A percentile compares a stretch with the other conserved stretches of the same genome.
Evolutionary conservation across 176 grass and related monocot genomes (phyloP).

Genomic region (Stipa capillata): DNA sequence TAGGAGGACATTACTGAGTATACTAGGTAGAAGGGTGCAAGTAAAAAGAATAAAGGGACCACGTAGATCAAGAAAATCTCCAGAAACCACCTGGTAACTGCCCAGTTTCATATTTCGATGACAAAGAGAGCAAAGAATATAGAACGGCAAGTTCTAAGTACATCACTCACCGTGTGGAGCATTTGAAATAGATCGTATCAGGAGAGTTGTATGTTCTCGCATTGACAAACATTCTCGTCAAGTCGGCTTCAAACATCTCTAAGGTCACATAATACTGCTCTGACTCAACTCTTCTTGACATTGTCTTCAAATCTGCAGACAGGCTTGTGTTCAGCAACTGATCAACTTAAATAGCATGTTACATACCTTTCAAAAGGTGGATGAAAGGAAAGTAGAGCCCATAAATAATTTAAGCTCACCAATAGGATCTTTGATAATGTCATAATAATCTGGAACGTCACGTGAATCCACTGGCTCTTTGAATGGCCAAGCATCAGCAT

Average conservation of each 20-base stretch:
- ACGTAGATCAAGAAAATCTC: not conserved
- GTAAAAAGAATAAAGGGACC: not conserved
- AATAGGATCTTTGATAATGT: slow-evolving; percentile 99
- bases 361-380: not conserved
- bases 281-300: slow-evolving; percentile 83
- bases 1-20: not conserved
- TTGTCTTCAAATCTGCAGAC: slow-evolving; percentile 83
- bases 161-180: slow-evolving; percentile 54
- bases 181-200: slow-evolving; percentile 98
- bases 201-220: slow-evolving; percentile 92
- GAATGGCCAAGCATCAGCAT: slow-evolving; percentile 99
- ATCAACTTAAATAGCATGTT: not conserved
- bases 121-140: not conserved
- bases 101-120: slow-evolving; percentile 11
- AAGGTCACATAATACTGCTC: slow-evolving; percentile 97
- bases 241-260: slow-evolving; percentile 96
- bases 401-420: slow-evolving; percentile 37
- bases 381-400: not conserved
- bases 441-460: slow-evolving; percentile 96
- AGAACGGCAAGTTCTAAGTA: not conserved
- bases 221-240: slow-evolving; percentile 87
- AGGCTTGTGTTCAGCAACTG: not conserved
- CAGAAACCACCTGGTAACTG: not conserved
- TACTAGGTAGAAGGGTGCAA: not conserved
- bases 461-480: slow-evolving; percentile 93